Base-by-base conservation (phyloP, 116 monocot genomes). In the Iris pallida region DNA sequence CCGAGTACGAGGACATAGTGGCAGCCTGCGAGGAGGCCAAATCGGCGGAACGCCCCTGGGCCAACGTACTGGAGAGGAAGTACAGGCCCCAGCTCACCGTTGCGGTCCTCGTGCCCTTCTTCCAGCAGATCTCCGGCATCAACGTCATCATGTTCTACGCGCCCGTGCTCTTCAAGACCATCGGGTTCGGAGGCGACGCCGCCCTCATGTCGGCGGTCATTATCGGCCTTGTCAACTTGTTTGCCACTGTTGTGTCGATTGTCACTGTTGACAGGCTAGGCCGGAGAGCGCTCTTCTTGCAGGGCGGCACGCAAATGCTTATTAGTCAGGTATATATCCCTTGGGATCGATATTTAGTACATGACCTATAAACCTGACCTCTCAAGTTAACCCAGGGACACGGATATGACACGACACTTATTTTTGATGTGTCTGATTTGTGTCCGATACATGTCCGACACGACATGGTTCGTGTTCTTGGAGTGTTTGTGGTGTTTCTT, bases 121-220 rank as follows among this genome's bases (percentile, higher is more conserved):
- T 76, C 69, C 76, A 76, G 69, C 76, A 76, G 69, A 20, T 76
- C 53, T 69, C 76, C 1, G 69, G 76, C 20, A 76, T 76, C 7
- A 76, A 76, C 17, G 76, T 69, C 2, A 76, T 76, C 43, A 76
- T 64, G 76, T 76, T 76, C 20, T 69, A 76, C 62, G 76, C 76
- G 5, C 76, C 76, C 12, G 76, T 76, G 45, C 47, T 76, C 19
- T 76, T 76, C 62, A 76, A 70, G 69, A 76, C 76, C 4, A 69
- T 76, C 11, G 76, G 76, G 3, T 76, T 74, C 48, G 79, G 41
- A 10, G 18, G 10, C 45, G 74, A 74, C 41, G 79, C 74, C 2
- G 64, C 79, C 0, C 70, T 79, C 47, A 70, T 79, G 57, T 79
- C 79, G 8, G 62, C 79, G 0, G 79, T 79, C n/a, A 79, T 79